phyloP scores from a whole-genome alignment of 371 early-diverging fungal species.

The Smittium mucronatum region DNA sequence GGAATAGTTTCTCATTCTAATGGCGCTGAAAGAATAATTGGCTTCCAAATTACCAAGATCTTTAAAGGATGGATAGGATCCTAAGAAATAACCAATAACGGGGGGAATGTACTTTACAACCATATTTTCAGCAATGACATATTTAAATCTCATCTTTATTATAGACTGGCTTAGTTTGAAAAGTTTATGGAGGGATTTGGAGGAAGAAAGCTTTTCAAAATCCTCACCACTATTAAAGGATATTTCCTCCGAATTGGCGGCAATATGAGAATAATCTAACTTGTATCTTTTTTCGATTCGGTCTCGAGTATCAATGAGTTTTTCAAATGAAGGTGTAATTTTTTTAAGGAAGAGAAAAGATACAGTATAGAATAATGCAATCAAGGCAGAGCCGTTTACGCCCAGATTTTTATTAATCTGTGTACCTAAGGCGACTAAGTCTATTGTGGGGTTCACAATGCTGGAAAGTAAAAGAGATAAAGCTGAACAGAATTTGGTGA shows the following conservation, averaged over 20 bases:
- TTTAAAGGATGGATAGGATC: conserved; percentile 70
- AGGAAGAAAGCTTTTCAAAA: conserved; percentile 56
- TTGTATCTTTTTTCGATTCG: conserved; percentile 76
- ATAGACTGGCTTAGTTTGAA: conserved; percentile 66
- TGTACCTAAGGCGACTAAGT: conserved; percentile 67
- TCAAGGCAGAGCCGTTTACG: conserved; percentile 55
- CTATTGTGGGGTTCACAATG: conserved; percentile 72
- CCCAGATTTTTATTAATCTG: conserved; percentile 78
- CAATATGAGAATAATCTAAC: conserved; percentile 67
- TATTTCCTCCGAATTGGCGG: conserved; percentile 75
- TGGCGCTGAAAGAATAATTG: conserved; percentile 41
- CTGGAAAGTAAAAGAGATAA: conserved; percentile 64
- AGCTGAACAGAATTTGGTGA: conserved; percentile 69
- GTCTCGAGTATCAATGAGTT: conserved; percentile 61
- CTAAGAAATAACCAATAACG: conserved; percentile 66
- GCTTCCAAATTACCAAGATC: conserved; percentile 41
- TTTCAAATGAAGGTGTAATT: conserved; percentile 75
- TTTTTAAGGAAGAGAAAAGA: conserved; percentile 60
- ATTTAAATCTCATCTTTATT: conserved; percentile 56
- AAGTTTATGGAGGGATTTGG: conserved; percentile 51
- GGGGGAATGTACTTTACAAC: conserved; percentile 80
- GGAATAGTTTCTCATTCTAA: conserved; percentile 70
- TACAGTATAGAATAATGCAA: conserved; percentile 65
- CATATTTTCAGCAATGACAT: conserved; percentile 65
- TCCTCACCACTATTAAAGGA: conserved; percentile 73